Conservation (phyloP, 345 rosid species). For the Diplotaxis tenuifolia region DNA sequence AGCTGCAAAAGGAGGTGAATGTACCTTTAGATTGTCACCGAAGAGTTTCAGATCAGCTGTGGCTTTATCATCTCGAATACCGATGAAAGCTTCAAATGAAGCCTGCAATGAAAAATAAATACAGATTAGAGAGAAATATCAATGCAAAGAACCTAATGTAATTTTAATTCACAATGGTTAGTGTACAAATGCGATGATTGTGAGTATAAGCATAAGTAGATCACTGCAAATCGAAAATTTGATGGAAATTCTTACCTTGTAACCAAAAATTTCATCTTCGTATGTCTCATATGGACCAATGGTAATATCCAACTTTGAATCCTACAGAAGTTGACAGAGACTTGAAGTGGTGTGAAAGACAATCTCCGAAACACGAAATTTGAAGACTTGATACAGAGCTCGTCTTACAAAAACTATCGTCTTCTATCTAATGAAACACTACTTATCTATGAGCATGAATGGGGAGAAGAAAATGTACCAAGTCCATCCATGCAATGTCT, state of each 20-base stretch:
- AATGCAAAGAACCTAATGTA: background rate
- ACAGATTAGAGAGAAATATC: background rate
- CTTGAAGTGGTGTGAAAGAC: constrained; percentile 1
- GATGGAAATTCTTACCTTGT: constrained; percentile 59
- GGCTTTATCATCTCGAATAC: constrained; percentile 79
- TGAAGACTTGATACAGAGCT: background rate
- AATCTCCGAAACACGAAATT: background rate
- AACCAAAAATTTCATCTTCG: constrained; percentile 81
- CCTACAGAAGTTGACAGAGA: constrained; percentile 43
- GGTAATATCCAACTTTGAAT: constrained; percentile 86
- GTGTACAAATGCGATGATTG: no score
- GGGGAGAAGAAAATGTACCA: constrained; percentile 48
- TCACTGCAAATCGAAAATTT: background rate
- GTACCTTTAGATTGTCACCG: constrained; percentile 82
- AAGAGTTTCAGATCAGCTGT: constrained; percentile 81
- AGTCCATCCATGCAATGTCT: constrained; percentile 95
- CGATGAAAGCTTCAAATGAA: constrained; percentile 86
- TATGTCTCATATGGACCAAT: constrained; percentile 99
- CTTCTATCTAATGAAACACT: background rate
- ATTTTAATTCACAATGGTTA: no score
- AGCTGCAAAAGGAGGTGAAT: constrained; percentile 5
- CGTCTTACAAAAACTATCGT: background rate
- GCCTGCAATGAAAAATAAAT: constrained; percentile 46
- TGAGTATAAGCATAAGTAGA: background rate
- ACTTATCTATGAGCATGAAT: background rate